Base-by-base conservation (phyloP, 371 early-diverging fungal species). In the Rhizopus delemar region DNA sequence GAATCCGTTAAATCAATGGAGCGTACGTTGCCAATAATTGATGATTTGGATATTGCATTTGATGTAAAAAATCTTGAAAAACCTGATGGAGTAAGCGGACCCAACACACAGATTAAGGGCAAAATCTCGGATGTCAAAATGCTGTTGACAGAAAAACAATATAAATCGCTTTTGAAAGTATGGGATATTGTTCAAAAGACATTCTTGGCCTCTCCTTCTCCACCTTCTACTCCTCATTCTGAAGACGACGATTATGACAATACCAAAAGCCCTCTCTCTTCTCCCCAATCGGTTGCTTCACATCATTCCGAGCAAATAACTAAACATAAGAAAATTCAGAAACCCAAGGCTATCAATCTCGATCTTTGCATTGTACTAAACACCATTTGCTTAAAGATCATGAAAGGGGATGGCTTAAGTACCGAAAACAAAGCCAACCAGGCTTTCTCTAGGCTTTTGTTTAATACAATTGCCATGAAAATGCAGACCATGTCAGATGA, bases 121-220 rank as follows among this genome's bases (percentile, higher is more conserved):
- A 73, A 67, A 15, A 78, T 93, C 49, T 90, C 91, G 0, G 90
- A 92, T 51, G 83, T 95, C 11, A 82, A 79, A 59, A 85, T 95
- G 84, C 75, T 80, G 41, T 62, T 95, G 57, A 92, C 91, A 0
- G 87, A 90, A 57, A 72, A 78, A 16, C 97, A 96, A 73, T 94
- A 92, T 71, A 79, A 78, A 57, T 85, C 87, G 46, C 73, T 92
- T 1, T 74, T 93, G 11, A 85, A 87, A 15, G 66, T 89, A 38
- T 73, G 87, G 51, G 71, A 80, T 54, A 75, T 82, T 36, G 75
- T 90, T 15, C 80, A 82, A 32, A 65, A 78, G 1, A 85, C 82
- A 0, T 90, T 90, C 64, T 75, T 82, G 22, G 64, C 71, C 12
- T 46, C 70, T 34, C 41, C 46, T 3, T 13, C 39, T 9, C 41